A percentile compares a stretch with the other conserved stretches of the same genome.
Conservation (phyloP, 2,329 filamentous ascomycete genomes). For the Stagonosporopsis chrysanthemi region DNA sequence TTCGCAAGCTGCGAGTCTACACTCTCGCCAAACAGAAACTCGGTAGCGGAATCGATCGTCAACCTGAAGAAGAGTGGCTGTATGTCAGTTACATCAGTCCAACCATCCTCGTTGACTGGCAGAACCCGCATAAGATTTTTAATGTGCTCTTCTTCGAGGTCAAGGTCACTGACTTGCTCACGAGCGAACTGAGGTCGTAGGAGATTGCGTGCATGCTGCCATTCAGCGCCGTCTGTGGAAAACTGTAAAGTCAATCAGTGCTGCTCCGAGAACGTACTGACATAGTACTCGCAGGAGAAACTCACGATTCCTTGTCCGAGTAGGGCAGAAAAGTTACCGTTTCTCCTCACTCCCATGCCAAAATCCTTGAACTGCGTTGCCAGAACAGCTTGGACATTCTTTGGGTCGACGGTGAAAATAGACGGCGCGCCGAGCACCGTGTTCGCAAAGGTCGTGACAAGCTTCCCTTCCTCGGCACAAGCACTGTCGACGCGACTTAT, state of each 20-base stretch:
- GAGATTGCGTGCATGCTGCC: slow-evolving; percentile 43
- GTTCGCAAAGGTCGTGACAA: slow-evolving; percentile 38
- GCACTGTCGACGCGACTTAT: slow-evolving; percentile 29
- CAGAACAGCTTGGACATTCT: slow-evolving; percentile 56
- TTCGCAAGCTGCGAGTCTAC: slow-evolving; percentile 38
- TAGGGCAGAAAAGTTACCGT: slow-evolving; percentile 48
- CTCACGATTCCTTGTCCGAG: slow-evolving; percentile 52
- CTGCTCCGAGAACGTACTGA: not conserved
- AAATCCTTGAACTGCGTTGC: slow-evolving; percentile 57
- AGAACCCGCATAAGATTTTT: slow-evolving; percentile 46
- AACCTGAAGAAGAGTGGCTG: slow-evolving; percentile 51
- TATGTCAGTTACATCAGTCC: slow-evolving; percentile 43
- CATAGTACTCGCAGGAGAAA: not conserved
- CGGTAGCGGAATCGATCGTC: slow-evolving; percentile 49
- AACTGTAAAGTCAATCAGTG: slow-evolving; percentile 31
- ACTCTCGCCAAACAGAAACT: slow-evolving; percentile 49
- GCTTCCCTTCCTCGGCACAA: slow-evolving; percentile 25
- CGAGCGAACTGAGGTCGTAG: slow-evolving; percentile 47
- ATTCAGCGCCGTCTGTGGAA: slow-evolving; percentile 39
- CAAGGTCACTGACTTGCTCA: slow-evolving; percentile 42
- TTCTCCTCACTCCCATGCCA: slow-evolving; percentile 47
- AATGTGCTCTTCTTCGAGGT: slow-evolving; percentile 40
- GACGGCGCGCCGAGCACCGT: slow-evolving; percentile 25
- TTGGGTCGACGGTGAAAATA: slow-evolving; percentile 52
- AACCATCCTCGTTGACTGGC: slow-evolving; percentile 27